Percentiles rank a stretch among this genome's conserved stretches.
phyloP scores from a whole-genome alignment of 768 basidiomycete genomes.

The Boletus reticulatus region DNA sequence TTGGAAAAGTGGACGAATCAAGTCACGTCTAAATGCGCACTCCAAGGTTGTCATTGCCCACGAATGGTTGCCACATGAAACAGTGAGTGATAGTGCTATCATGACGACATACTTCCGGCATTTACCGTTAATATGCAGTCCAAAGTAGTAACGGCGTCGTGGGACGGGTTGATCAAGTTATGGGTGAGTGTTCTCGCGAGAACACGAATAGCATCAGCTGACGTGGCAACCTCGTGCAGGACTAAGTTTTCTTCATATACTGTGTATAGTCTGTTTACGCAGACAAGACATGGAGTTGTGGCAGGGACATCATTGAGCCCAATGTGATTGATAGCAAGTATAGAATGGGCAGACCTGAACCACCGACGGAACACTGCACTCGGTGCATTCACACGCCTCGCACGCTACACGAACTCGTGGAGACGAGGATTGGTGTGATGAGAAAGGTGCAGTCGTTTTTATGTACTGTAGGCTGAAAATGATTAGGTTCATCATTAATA shows the following conservation, averaged over 20 bases:
- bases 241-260: slow-evolving; percentile 20
- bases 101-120: neutral
- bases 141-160: slow-evolving; percentile 94
- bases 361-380: too few relatives aligned
- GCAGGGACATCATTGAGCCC: too few relatives aligned
- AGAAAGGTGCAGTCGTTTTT: too few relatives aligned
- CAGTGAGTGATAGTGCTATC: slow-evolving; percentile 52
- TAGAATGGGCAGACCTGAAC: neutral
- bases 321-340: neutral
- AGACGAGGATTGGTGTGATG: too few relatives aligned
- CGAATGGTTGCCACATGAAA: slow-evolving; percentile 97
- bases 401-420: too few relatives aligned
- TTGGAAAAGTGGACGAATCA: slow-evolving; percentile 97
- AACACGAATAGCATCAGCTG: neutral
- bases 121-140: slow-evolving; percentile 52
- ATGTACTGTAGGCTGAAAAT: neutral
- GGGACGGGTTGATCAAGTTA: slow-evolving; percentile 97
- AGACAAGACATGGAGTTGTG: too few relatives aligned
- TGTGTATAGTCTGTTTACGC: slow-evolving; percentile 5
- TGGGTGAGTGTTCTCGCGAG: slow-evolving; percentile 63
- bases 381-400: too few relatives aligned
- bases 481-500: neutral
- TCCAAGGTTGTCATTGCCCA: slow-evolving; percentile 97
- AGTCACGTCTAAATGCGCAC: slow-evolving; percentile 86
- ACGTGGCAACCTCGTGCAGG: slow-evolving; percentile 20